A percentile compares a stretch with the other conserved stretches of the same genome.
Conservation (phyloP, 2,329 filamentous ascomycete species). For the Knoxdaviesia capensis region DNA sequence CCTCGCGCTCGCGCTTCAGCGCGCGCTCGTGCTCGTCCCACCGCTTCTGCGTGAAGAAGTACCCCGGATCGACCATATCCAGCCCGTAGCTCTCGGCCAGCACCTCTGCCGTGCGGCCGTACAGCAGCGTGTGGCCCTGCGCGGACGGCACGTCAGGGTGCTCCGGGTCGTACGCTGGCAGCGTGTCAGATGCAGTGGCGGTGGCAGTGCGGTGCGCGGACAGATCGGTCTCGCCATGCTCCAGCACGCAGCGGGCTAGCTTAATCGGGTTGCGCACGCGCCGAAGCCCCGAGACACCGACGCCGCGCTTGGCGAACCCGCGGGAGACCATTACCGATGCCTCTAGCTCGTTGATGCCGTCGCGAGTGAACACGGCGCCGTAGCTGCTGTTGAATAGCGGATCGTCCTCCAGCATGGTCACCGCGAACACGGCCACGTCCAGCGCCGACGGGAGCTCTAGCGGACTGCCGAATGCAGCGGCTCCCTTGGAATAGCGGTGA, state of each 20-base stretch:
- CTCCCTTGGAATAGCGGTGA: background rate
- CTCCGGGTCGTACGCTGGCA: slow-evolving; percentile 4
- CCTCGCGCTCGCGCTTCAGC: slow-evolving; percentile 24
- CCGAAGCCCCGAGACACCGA: slow-evolving; percentile 53
- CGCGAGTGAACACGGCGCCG: slow-evolving; percentile 71
- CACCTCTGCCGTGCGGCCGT: slow-evolving; percentile 45
- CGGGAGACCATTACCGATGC: slow-evolving; percentile 69
- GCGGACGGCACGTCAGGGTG: slow-evolving; percentile 28
- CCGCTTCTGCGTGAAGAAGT: slow-evolving; percentile 59
- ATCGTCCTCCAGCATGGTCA: slow-evolving; percentile 57
- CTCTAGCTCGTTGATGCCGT: slow-evolving; percentile 71
- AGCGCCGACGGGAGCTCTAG: slow-evolving; percentile 34
- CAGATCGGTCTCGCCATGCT: slow-evolving; percentile 43
- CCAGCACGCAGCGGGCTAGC: slow-evolving; percentile 50
- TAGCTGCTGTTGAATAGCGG: slow-evolving; percentile 68
- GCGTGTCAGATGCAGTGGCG: slow-evolving; percentile 1
- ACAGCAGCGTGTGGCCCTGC: slow-evolving; percentile 50
- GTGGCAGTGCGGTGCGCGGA: slow-evolving; percentile 15
- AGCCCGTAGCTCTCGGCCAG: slow-evolving; percentile 50
- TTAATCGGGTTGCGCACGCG: slow-evolving; percentile 64
- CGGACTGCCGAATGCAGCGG: background rate
- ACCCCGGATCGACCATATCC: slow-evolving; percentile 45
- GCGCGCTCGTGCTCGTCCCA: slow-evolving; percentile 62
- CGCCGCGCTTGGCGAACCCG: slow-evolving; percentile 53
- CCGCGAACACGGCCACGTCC: slow-evolving; percentile 55